A percentile compares a stretch with the other conserved stretches of the same genome.
Evolutionary conservation across 73 alveolate genomes (phyloP).

Genomic region (Paramecium sonneborni): DNA sequence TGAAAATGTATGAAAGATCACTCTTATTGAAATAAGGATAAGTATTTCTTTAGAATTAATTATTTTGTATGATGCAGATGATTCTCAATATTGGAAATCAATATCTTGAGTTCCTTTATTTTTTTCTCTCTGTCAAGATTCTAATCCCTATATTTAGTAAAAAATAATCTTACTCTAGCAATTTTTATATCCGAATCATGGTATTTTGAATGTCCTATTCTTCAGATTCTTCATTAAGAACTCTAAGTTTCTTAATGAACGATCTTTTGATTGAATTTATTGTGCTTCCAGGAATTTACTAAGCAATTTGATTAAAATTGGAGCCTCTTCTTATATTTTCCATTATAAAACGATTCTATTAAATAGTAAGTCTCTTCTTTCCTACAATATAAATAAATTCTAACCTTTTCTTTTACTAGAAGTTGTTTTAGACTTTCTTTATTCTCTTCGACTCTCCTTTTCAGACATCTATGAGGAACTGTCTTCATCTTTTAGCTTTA

Average conservation of each 20-base stretch:
- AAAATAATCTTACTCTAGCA: neutral
- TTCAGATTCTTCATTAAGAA: neutral
- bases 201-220: neutral
- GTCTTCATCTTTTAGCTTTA: neutral
- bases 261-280: neutral
- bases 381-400: neutral
- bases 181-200: neutral
- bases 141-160: neutral
- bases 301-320: neutral
- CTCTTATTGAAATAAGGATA: neutral
- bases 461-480: neutral
- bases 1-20: constrained; percentile 29
- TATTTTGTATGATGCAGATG: neutral
- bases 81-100: constrained; percentile 3
- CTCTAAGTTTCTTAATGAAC: neutral
- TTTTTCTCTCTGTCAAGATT: neutral
- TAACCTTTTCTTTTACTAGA: neutral
- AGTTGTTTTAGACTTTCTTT: neutral
- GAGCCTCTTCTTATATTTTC: neutral
- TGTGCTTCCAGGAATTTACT: constrained; percentile 32
- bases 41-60: constrained; percentile 25
- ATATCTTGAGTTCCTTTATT: neutral
- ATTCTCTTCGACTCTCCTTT: neutral
- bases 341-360: neutral
- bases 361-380: constrained; percentile 8